Percentiles rank a stretch among this genome's conserved stretches.
These are phyloP conservation scores for Yamadazyma dushanensis DNA, from an alignment of 1,139 yeast species.

Conservation along the genomic window DNA sequence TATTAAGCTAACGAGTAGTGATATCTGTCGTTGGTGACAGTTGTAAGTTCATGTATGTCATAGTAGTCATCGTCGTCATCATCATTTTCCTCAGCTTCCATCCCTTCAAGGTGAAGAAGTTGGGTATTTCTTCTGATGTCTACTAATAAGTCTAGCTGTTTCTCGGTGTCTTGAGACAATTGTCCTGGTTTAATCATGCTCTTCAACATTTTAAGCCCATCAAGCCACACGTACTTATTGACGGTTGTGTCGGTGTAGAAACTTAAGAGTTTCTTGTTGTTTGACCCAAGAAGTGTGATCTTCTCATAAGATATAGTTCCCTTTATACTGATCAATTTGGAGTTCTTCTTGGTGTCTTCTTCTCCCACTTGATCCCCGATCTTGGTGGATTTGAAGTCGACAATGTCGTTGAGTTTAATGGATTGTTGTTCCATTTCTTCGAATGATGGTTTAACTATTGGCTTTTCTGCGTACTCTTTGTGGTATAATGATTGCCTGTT, in stretches of 20 bases:
- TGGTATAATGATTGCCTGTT: constrained; percentile 63
- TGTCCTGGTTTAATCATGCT: constrained; percentile 33
- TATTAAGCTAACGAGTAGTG: constrained; percentile 21
- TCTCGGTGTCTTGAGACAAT: constrained; percentile 58
- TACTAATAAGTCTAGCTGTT: constrained; percentile 56
- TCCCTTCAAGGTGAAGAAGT: constrained; percentile 51
- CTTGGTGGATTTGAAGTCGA: constrained; percentile 43
- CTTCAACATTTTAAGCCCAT: constrained; percentile 68
- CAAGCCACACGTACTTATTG: constrained; percentile 73
- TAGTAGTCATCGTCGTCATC: constrained; percentile 43
- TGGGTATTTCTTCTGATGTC: constrained; percentile 68
- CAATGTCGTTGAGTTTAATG: constrained; percentile 35
- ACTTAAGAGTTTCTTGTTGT: constrained; percentile 42
- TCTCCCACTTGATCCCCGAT: constrained; percentile 44
- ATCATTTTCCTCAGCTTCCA: constrained; percentile 38
- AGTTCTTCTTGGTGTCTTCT: constrained; percentile 34
- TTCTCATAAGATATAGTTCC: constrained; percentile 58
- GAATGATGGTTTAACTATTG: constrained; percentile 53
- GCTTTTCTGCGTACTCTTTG: constrained; percentile 55
- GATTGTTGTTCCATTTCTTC: constrained; percentile 48
- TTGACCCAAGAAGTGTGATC: constrained; percentile 48
- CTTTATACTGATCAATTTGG: constrained; percentile 48
- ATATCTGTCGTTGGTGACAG: constrained; percentile 42
- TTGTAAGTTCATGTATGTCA: constrained; percentile 41
- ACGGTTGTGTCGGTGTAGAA: constrained; percentile 75